phyloP scores from a whole-genome alignment of 148 eudicot genomes.

The Euryodendron excelsum region DNA sequence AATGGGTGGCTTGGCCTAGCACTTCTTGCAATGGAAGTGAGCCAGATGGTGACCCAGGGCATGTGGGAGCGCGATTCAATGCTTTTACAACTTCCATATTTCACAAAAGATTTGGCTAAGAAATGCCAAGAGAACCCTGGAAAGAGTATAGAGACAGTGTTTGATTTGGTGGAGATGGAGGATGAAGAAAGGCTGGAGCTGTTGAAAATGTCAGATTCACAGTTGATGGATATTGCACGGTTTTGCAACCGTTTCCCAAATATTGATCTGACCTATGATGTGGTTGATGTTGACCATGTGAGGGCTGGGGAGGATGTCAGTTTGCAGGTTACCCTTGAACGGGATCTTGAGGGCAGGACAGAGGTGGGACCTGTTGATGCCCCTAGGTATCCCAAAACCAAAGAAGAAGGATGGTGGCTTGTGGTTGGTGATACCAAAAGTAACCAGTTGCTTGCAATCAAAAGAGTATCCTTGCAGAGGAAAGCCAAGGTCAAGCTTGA shows the following conservation, averaged over 20 bases:
- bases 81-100: constrained; percentile 82
- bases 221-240: constrained; percentile 61
- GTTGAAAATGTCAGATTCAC: constrained; percentile 57
- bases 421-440: constrained; percentile 70
- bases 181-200: constrained; percentile 66
- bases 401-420: constrained; percentile 90
- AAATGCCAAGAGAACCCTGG: constrained; percentile 76
- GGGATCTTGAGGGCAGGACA: constrained; percentile 67
- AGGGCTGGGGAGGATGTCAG: constrained; percentile 50
- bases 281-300: constrained; percentile 39
- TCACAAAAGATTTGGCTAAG: constrained; percentile 70
- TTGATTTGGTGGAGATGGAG: constrained; percentile 84
- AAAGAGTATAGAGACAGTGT: constrained; percentile 65
- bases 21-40: too few species aligned
- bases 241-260: constrained; percentile 80
- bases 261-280: constrained; percentile 64
- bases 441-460: constrained; percentile 72
- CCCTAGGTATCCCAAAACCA: constrained; percentile 63
- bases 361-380: constrained; percentile 70
- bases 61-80: constrained; percentile 95
- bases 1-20: too few species aligned
- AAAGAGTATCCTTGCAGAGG: constrained; percentile 71
- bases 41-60: too few species aligned
- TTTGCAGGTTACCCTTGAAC: constrained; percentile 54
- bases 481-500: constrained; percentile 64